Base-by-base conservation (phyloP, 2,329 filamentous ascomycete species). In the Colletotrichum sp. region DNA sequence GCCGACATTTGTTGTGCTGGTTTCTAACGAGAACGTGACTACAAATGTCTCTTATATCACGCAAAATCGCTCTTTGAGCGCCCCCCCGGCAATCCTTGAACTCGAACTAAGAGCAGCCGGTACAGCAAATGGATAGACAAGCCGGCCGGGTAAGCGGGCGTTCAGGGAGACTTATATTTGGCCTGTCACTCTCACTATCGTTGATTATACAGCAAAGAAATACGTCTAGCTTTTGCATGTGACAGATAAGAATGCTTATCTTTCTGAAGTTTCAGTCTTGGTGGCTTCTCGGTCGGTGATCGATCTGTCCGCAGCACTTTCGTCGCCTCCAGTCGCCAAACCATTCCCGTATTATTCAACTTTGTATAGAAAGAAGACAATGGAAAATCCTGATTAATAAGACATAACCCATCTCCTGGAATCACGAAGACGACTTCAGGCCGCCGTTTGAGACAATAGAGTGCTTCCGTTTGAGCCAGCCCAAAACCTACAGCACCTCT, bases 391-490 rank as follows among this genome's bases (percentile, higher is more conserved):
- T 49, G 0, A 12, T 49, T n/a, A 0, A 6, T 4, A n/a, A 12
- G 18, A 2, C 2, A 2, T 21, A n/a, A 6, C 3, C 1, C 39
- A 6, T 44, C 16, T 0, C 16, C 16, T 4, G 36, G 0, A 44
- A 9, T 1, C 9, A 5, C 0, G 16, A 44, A 44, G 36, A 44
- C 16, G 16, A 18, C 16, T 9, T 10, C 39, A n/a, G 16, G 18
- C 5, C 2, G 39, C 1, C 0, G 9, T 0, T 6, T 44, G 39
- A n/a, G 3, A 9, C 18, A n/a, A 44, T 0, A 0, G 1, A 44
- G 18, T 3, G 9, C 18, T n/a, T 44, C 39, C 39, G 39, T 44
- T 44, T 44, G 39, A n/a, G 9, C 18, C 1, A n/a, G 0, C 39
- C 39, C 1, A 8, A 18, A 39, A 1, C 36, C 36, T 39, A 39